Conservation (phyloP, 495 filamentous ascomycete species). For the Penicillium canescens region DNA sequence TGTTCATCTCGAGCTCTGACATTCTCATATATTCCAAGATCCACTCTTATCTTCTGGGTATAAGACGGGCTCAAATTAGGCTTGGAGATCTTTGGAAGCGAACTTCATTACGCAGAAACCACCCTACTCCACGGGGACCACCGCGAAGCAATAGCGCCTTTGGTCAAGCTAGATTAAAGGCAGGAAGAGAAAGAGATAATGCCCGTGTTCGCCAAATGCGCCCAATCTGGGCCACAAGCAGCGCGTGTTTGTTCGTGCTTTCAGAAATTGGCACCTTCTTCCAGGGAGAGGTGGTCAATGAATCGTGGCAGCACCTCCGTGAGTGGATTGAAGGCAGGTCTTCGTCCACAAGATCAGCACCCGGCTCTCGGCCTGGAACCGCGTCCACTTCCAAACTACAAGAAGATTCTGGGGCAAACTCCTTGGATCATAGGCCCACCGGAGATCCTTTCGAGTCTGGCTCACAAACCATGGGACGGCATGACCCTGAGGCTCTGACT, state of each 20-base stretch:
- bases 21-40: constrained; percentile 77
- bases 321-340: constrained; percentile 53
- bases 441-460: constrained; percentile 14
- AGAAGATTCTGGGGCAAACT: not conserved
- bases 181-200: constrained; percentile 59
- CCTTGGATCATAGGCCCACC: constrained; percentile 3
- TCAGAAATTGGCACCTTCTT: constrained; percentile 83
- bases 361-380: constrained; percentile 41
- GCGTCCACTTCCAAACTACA: constrained; percentile 31
- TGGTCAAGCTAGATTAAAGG: constrained; percentile 53
- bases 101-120: constrained; percentile 69
- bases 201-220: constrained; percentile 64
- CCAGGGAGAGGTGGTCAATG: constrained; percentile 83
- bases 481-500: constrained; percentile 83
- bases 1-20: constrained; percentile 78
- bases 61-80: constrained; percentile 78
- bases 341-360: constrained; percentile 12
- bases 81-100: constrained; percentile 84
- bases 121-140: constrained; percentile 68
- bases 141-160: constrained; percentile 59
- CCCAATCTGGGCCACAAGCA: constrained; percentile 81
- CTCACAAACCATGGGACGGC: constrained; percentile 40
- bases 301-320: constrained; percentile 66
- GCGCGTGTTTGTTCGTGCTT: constrained; percentile 82
- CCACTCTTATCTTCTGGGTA: constrained; percentile 80